Conservation (phyloP, 192 early-diverging fungal species). For the Geranomyces michiganensis region DNA sequence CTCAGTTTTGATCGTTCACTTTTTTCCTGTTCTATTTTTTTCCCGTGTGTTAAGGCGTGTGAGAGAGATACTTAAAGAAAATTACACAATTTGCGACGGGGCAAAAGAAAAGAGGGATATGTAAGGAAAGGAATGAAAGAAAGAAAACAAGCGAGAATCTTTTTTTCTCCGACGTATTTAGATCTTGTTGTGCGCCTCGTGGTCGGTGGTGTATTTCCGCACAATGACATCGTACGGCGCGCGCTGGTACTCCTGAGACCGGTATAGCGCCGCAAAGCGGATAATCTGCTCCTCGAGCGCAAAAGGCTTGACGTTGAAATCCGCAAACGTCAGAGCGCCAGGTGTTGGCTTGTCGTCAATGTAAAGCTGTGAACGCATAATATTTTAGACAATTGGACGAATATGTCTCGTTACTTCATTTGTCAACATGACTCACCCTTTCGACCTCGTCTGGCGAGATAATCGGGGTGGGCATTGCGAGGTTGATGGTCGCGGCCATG, state of each 20-base stretch:
- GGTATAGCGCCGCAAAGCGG: constrained; percentile 83
- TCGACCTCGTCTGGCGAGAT: constrained; percentile 88
- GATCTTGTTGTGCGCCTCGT: constrained; percentile 3
- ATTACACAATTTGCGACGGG: too few species aligned
- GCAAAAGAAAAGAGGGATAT: too few species aligned
- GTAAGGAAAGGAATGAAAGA: neutral
- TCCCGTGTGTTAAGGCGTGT: too few species aligned
- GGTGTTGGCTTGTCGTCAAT: constrained; percentile 73
- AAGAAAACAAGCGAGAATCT: neutral
- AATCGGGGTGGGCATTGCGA: constrained; percentile 70
- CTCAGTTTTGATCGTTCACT: too few species aligned
- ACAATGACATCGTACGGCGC: constrained; percentile 43
- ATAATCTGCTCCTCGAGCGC: constrained; percentile 80
- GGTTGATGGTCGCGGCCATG: constrained; percentile 63
- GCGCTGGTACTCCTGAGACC: constrained; percentile 43
- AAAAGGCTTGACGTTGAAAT: constrained; percentile 81
- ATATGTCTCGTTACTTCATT: neutral
- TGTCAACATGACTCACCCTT: constrained; percentile 53
- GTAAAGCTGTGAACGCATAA: constrained; percentile 50
- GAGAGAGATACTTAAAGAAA: too few species aligned
- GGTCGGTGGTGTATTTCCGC: constrained; percentile 38
- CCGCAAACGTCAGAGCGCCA: constrained; percentile 78
- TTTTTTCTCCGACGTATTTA: too few species aligned
- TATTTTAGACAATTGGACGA: too few species aligned
- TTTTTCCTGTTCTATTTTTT: too few species aligned